Evolutionary conservation across 2,329 filamentous ascomycete species (phyloP).

Genomic region (Apiospora phragmitis): DNA sequence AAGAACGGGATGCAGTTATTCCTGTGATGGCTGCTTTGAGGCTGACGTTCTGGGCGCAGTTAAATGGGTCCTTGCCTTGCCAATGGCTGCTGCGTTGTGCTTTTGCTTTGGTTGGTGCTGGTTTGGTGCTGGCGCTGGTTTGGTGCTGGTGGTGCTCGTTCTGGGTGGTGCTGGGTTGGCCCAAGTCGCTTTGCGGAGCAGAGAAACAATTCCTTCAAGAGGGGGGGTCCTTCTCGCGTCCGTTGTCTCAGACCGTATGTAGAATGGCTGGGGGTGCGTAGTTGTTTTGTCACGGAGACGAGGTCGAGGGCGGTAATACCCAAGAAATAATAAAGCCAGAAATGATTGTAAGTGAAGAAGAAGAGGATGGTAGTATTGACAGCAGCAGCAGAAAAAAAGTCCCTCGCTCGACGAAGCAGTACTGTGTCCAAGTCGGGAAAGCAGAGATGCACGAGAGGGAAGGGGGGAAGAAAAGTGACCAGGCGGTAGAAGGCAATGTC

Average conservation of each 20-base stretch:
- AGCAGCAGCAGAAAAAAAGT: neutral
- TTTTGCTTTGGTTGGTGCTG: neutral
- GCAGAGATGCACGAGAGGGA: neutral
- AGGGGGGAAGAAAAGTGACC: neutral
- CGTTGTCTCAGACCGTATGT: constrained; percentile 3
- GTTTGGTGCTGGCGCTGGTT: neutral
- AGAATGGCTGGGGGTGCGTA: neutral
- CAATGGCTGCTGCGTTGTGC: constrained; percentile 1
- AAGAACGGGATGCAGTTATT: constrained; percentile 7
- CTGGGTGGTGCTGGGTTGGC: constrained; percentile 1
- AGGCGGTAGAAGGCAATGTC: neutral
- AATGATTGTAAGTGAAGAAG: constrained; percentile 1
- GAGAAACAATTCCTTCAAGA: constrained; percentile 9
- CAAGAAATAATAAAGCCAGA: neutral
- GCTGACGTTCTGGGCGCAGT: constrained; percentile 10
- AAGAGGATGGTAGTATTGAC: neutral
- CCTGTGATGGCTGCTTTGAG: constrained; percentile 8
- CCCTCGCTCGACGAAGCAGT: neutral
- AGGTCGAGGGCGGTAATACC: neutral
- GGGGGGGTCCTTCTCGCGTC: neutral
- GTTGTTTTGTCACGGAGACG: neutral
- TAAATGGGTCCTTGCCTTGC: neutral
- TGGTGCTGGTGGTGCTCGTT: neutral
- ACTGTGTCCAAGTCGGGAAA: neutral
- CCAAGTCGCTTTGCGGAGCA: constrained; percentile 8